These are phyloP conservation scores for Saccharomyces jurei DNA, from an alignment of 805 yeast species.

Conservation along the genomic window DNA sequence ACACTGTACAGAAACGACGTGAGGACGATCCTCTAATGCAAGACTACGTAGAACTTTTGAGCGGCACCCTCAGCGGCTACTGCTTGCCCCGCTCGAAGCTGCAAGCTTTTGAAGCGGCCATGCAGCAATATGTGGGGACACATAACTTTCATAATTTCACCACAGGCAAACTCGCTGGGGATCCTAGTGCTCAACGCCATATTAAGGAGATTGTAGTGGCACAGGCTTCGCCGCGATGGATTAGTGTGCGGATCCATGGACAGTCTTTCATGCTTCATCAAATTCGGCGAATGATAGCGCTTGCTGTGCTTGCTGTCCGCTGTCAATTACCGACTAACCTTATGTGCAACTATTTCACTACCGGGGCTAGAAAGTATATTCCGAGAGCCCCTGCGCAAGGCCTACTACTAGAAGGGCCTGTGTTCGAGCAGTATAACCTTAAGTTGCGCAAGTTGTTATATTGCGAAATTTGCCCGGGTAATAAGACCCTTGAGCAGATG, in stretches of 20 bases:
- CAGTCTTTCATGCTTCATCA: constrained; percentile 94
- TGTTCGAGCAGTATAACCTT: constrained; percentile 67
- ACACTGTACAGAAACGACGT: constrained; percentile 8
- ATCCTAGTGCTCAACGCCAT: constrained; percentile 65
- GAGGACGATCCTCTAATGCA: constrained; percentile 28
- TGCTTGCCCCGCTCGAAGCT: constrained; percentile 52
- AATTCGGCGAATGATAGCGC: constrained; percentile 88
- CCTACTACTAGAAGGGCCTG: constrained; percentile 72
- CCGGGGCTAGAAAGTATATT: constrained; percentile 54
- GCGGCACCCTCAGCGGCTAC: constrained; percentile 50
- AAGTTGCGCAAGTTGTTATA: constrained; percentile 53
- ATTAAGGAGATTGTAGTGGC: constrained; percentile 68
- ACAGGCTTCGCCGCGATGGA: constrained; percentile 87
- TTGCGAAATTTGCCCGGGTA: constrained; percentile 29
- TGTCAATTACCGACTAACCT: constrained; percentile 64
- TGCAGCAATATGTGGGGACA: constrained; percentile 64
- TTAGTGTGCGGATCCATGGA: constrained; percentile 84
- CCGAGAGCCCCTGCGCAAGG: constrained; percentile 94
- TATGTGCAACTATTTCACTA: constrained; percentile 59
- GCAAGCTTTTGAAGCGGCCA: constrained; percentile 48
- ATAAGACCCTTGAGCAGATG: constrained; percentile 65
- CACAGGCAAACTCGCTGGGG: constrained; percentile 57
- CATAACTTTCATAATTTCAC: constrained; percentile 85
- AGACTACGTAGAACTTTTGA: constrained; percentile 38
- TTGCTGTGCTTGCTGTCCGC: constrained; percentile 72